phyloP scores from a whole-genome alignment of 768 basidiomycete genomes.

The Hortiboletus flavorubellus region DNA sequence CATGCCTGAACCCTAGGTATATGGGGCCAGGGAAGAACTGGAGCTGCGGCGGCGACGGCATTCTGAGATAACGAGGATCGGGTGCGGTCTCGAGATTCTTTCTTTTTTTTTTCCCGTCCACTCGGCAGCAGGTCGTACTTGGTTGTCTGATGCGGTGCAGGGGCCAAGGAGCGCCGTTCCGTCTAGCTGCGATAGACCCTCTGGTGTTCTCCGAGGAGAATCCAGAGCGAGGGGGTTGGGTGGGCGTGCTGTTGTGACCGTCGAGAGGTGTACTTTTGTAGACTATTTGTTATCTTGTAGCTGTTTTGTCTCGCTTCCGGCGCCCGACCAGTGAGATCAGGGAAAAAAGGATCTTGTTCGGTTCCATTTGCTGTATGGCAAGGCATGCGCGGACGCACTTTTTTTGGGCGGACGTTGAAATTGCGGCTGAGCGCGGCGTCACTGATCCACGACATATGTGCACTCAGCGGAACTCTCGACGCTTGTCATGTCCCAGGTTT shows the following conservation, averaged over 20 bases:
- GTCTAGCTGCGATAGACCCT: not conserved
- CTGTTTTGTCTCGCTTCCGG: not conserved
- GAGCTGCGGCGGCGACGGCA: not conserved
- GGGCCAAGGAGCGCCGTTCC: not conserved
- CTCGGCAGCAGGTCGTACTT: not conserved
- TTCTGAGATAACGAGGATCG: not conserved
- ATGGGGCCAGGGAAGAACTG: constrained; percentile 22
- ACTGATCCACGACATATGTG: constrained; percentile 7
- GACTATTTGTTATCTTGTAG: not conserved
- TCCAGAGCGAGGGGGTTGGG: too few relatives aligned
- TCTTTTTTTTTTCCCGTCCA: not conserved
- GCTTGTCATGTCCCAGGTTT: constrained; percentile 23
- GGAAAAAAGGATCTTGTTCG: constrained; percentile 6
- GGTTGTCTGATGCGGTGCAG: too few relatives aligned
- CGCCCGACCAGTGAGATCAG: not conserved
- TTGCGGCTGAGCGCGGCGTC: not conserved
- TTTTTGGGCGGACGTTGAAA: constrained; percentile 30
- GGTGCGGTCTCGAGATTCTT: not conserved
- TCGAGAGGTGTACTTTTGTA: not conserved
- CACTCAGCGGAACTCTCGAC: not conserved
- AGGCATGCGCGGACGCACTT: constrained; percentile 8
- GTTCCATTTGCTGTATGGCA: not conserved
- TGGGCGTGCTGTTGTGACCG: too few relatives aligned
- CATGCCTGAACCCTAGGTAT: constrained; percentile 36
- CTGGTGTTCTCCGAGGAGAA: not conserved